These are phyloP conservation scores for Mycosphaerella arachidis DNA, from an alignment of 2,329 filamentous ascomycete species.

Conservation along the genomic window DNA sequence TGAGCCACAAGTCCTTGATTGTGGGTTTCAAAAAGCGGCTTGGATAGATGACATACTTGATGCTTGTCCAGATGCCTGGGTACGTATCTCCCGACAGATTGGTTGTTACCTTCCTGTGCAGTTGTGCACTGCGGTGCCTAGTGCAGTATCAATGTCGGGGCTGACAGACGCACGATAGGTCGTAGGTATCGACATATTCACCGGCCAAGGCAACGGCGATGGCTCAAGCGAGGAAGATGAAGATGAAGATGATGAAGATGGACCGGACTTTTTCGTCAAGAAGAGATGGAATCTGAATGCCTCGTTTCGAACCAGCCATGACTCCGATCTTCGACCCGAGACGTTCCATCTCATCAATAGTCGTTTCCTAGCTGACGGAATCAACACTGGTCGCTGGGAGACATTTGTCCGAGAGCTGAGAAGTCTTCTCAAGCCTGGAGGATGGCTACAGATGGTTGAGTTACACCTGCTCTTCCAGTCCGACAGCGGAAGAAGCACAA, in stretches of 20 bases:
- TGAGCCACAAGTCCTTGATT: constrained; percentile 29
- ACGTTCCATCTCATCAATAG: constrained; percentile 81
- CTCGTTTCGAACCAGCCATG: constrained; percentile 23
- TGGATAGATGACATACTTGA: constrained; percentile 37
- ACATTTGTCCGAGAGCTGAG: constrained; percentile 73
- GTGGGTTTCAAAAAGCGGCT: constrained; percentile 31
- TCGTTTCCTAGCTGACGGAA: constrained; percentile 65
- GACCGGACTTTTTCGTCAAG: constrained; percentile 24
- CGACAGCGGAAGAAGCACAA: constrained; percentile 47
- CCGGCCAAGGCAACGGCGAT: constrained; percentile 22
- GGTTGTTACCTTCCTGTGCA: neutral
- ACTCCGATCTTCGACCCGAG: constrained; percentile 37
- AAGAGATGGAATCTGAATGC: constrained; percentile 35
- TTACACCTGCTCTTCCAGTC: constrained; percentile 82
- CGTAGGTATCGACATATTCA: constrained; percentile 33
- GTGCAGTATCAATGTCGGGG: neutral
- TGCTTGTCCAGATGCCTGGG: constrained; percentile 8
- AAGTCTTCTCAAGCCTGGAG: constrained; percentile 65
- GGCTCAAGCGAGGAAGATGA: constrained; percentile 22
- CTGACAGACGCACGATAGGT: constrained; percentile 20
- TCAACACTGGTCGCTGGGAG: constrained; percentile 67
- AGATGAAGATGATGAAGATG: constrained; percentile 19
- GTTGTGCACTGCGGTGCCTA: neutral
- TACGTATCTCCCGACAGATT: neutral
- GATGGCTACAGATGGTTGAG: constrained; percentile 88